Base-by-base conservation (phyloP, 1,139 yeast genomes). In the Geotrichum klebahnii region DNA sequence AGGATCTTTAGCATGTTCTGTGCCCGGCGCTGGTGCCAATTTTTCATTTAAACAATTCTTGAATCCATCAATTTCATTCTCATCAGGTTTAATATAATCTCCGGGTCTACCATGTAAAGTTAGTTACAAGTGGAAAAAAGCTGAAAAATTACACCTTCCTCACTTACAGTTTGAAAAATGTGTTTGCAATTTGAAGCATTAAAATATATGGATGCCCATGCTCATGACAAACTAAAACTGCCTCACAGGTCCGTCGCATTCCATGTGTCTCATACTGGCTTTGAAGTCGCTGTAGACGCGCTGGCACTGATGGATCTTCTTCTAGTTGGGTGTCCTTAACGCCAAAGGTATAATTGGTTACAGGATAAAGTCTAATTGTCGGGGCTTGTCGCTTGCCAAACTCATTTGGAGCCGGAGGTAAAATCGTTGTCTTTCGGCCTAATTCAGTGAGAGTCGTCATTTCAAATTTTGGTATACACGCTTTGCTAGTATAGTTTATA, bases 191-290 rank as follows among this genome's bases (percentile, higher is more conserved):
- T 53, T 64, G 67, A 20, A 68, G 59, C 58, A 69, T 53, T 10
- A 70, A 50, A 16, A 70, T 61, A 39, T 63, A 66, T 3, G 73
- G 72, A 33, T 62, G 67, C 6, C 70, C 68, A 46, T 63, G 66
- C 34, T 67, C 67, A 40, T 68, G 72, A 41, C 68, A 61, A 12
- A 67, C 57, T 17, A 69, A 53, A 5, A 69, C 56, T 9, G 66
- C 70, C 48, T 69, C 72, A 39, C 68, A 62, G 12, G 67, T 64
- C 33, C 72, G 57, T 26, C 71, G 55, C 60, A 65, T 64, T 1
- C 71, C 72, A 37, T 59, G 54, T n/a, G 50, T 48, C 22, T 61
- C 61, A 53, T 67, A 67, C 41, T 66, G 69, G 8, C 60, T 59
- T 22, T 62, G 64, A 31, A 68, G 55, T 14, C 65, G 55, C 23